Evolutionary conservation across 345 rosid genomes (phyloP).

Genomic region (Streptanthus diversifolius): DNA sequence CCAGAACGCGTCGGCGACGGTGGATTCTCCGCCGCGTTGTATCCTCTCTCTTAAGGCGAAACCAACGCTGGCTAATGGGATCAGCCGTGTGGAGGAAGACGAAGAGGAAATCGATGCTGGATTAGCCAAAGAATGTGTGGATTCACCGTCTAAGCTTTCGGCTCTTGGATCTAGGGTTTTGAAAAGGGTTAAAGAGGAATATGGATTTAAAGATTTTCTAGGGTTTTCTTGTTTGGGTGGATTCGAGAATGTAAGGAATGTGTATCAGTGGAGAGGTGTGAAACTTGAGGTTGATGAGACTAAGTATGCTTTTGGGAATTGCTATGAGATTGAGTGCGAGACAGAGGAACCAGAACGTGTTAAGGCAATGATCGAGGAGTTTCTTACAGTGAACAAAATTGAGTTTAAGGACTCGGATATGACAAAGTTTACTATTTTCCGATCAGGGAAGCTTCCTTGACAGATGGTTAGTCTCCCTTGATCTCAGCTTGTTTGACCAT

Average conservation of each 20-base stretch:
- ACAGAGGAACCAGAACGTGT: slow-evolving; percentile 62
- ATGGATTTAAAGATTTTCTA: slow-evolving; percentile 44
- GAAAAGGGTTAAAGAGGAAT: slow-evolving; percentile 65
- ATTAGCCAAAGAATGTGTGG: slow-evolving; percentile 45
- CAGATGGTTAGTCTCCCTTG: slow-evolving; percentile 6
- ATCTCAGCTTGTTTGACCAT: no score
- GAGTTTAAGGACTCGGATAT: slow-evolving; percentile 53
- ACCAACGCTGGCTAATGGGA: slow-evolving; percentile 56
- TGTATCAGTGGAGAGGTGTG: slow-evolving; percentile 64
- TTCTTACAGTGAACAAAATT: slow-evolving; percentile 54
- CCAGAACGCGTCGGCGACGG: background rate
- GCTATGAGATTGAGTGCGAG: slow-evolving; percentile 85
- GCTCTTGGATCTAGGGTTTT: slow-evolving; percentile 53
- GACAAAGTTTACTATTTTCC: slow-evolving; percentile 77
- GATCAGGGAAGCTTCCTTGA: slow-evolving; percentile 64
- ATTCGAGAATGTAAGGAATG: slow-evolving; percentile 67
- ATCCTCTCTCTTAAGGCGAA: slow-evolving; percentile 64
- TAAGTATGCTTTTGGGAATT: slow-evolving; percentile 58
- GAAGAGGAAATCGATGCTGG: slow-evolving; percentile 64
- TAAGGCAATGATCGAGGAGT: slow-evolving; percentile 58
- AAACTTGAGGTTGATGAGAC: slow-evolving; percentile 88
- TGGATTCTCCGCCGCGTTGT: slow-evolving; percentile 37
- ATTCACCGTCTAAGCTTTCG: slow-evolving; percentile 43
- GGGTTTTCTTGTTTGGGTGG: slow-evolving; percentile 76
- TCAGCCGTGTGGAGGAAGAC: slow-evolving; percentile 86